Evolutionary conservation across 2,329 filamentous ascomycete genomes (phyloP).

Genomic region (Fusarium keratoplasticum): DNA sequence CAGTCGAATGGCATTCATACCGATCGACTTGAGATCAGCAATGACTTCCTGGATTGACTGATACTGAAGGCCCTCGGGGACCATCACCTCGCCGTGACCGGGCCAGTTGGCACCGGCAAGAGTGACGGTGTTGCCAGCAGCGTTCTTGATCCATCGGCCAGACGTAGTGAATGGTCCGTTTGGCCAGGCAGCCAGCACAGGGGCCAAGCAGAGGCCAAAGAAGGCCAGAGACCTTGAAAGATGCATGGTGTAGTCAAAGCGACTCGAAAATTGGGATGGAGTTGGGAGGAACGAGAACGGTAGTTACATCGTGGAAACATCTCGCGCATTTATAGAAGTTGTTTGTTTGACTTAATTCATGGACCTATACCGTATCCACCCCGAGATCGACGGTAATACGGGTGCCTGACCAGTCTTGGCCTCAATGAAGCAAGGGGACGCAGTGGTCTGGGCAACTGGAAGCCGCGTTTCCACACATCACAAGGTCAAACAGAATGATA

Average conservation of each 20-base stretch:
- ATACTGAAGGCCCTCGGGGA: slow-evolving; percentile 73
- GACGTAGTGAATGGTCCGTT: slow-evolving; percentile 52
- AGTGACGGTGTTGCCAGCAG: slow-evolving; percentile 51
- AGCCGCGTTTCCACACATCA: not conserved
- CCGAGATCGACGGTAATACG: not conserved
- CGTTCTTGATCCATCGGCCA: slow-evolving; percentile 57
- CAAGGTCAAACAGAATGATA: not conserved
- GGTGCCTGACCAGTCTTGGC: not conserved
- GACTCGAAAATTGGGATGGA: not conserved
- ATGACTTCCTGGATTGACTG: slow-evolving; percentile 67
- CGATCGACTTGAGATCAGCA: slow-evolving; percentile 66
- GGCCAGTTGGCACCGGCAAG: slow-evolving; percentile 72
- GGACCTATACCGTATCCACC: not conserved
- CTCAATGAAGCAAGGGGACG: not conserved
- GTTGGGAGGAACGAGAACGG: not conserved
- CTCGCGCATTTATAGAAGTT: not conserved
- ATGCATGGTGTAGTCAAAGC: not conserved
- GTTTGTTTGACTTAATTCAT: not conserved
- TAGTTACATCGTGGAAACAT: not conserved
- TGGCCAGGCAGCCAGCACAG: slow-evolving; percentile 24
- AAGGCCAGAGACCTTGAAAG: not conserved
- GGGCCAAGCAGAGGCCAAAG: not conserved
- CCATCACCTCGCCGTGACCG: slow-evolving; percentile 70
- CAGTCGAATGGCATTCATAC: slow-evolving; percentile 72
- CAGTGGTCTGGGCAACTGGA: not conserved